Evolutionary conservation across 2,329 filamentous ascomycete species (phyloP).

Genomic region (Aspergillus sp.): DNA sequence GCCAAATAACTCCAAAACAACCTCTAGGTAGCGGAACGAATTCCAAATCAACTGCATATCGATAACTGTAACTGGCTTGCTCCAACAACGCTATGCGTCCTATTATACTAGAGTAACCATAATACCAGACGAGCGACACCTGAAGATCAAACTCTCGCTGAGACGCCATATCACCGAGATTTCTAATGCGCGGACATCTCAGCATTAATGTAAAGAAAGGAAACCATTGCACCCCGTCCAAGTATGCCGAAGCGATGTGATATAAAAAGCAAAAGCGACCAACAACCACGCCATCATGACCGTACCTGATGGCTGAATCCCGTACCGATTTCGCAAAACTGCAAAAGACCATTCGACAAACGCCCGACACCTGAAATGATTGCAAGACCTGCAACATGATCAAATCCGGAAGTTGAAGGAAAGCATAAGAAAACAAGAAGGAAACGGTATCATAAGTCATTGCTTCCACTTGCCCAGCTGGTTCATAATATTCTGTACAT

Average conservation of each 20-base stretch:
- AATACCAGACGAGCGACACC: conserved; percentile 1
- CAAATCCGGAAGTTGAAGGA: conserved; percentile 15
- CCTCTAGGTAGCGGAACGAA: no score
- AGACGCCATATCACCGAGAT: conserved; percentile 1
- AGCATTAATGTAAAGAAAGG: conserved; percentile 1
- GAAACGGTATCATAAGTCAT: conserved; percentile 29
- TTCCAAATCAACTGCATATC: no score
- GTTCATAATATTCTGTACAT: conserved; percentile 50
- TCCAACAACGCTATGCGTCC: conserved; percentile 8
- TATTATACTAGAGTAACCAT: conserved; percentile 1
- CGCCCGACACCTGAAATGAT: conserved; percentile 15
- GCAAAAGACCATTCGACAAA: conserved; percentile 17
- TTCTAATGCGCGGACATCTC: conserved; percentile 8
- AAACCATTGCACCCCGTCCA: conserved; percentile 11
- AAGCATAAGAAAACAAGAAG: conserved; percentile 16
- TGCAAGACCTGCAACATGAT: conserved; percentile 9
- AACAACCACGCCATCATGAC: conserved; percentile 9
- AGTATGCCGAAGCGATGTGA: conserved; percentile 5
- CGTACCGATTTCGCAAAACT: conserved; percentile 4
- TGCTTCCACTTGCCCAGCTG: conserved; percentile 49
- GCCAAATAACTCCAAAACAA: no score
- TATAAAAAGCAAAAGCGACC: conserved; percentile 7
- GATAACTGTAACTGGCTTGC: neutral
- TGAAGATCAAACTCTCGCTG: neutral
- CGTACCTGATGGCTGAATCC: conserved; percentile 6